phyloP scores from a whole-genome alignment of 768 basidiomycete genomes.

The Mrakia blollopis region DNA sequence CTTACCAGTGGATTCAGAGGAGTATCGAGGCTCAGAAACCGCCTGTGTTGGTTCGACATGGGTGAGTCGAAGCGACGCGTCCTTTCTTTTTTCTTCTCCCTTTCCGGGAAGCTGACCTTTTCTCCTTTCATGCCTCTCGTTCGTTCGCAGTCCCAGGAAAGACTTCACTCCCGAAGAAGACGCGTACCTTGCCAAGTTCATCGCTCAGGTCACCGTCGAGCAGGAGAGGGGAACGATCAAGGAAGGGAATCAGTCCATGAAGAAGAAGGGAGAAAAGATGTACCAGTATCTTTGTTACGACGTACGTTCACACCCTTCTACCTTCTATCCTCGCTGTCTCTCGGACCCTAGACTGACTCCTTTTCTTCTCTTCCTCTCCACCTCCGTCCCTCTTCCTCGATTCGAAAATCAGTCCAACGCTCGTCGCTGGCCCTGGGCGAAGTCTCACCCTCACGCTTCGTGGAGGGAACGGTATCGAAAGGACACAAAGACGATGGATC shows the following conservation, averaged over 20 bases:
- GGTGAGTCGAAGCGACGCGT: not conserved
- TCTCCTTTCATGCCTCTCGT: not conserved
- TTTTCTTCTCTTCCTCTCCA: not conserved
- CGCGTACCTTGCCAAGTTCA: constrained; percentile 70
- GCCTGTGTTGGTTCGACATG: not conserved
- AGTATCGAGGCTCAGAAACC: not conserved
- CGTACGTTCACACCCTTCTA: not conserved
- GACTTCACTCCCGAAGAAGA: constrained; percentile 15
- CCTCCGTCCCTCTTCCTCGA: too few species aligned
- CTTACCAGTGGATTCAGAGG: constrained; percentile 1
- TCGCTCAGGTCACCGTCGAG: constrained; percentile 62
- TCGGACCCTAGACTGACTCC: not conserved
- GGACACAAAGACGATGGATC: not conserved
- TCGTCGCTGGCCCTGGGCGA: constrained; percentile 1
- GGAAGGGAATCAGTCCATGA: constrained; percentile 55
- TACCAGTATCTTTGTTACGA: constrained; percentile 11
- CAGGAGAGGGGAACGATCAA: constrained; percentile 50
- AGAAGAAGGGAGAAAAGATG: constrained; percentile 69
- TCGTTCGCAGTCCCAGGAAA: not conserved
- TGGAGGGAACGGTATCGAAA: constrained; percentile 15
- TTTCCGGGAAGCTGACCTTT: not conserved
- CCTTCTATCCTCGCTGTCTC: not conserved
- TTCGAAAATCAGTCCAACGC: not conserved
- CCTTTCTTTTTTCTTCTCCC: not conserved
- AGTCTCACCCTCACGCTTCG: not conserved